A percentile compares a stretch with the other conserved stretches of the same genome.
phyloP scores from a whole-genome alignment of 768 basidiomycete species.

The Lepiota venenata region DNA sequence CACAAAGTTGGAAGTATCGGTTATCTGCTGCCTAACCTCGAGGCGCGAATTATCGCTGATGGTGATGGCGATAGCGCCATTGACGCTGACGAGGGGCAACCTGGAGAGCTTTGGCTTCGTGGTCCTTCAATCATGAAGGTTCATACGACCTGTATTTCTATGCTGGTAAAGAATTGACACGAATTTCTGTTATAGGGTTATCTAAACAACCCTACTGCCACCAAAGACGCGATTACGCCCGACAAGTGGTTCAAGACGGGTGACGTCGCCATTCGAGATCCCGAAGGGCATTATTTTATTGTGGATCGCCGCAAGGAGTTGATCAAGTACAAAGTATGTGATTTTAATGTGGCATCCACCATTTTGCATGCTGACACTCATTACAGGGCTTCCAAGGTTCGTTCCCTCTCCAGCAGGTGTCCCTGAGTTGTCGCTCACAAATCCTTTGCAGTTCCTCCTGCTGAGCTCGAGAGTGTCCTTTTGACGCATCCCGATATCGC shows the following conservation, averaged over 20 bases:
- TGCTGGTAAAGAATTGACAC: background rate
- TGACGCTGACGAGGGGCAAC: conserved; percentile 50
- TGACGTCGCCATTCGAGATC: conserved; percentile 67
- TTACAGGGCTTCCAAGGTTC: conserved; percentile 72
- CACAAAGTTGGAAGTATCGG: conserved; percentile 68
- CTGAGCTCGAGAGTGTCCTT: conserved; percentile 78
- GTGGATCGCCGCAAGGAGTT: conserved; percentile 75
- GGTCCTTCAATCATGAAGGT: conserved; percentile 83
- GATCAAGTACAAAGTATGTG: conserved; percentile 66
- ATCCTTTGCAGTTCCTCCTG: conserved; percentile 64
- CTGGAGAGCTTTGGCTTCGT: conserved; percentile 81
- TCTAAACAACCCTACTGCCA: conserved; percentile 68
- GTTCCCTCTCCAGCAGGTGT: conserved; percentile 7
- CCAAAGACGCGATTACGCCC: conserved; percentile 51
- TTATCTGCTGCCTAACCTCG: conserved; percentile 66
- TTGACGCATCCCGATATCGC: conserved; percentile 72
- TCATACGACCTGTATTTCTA: background rate
- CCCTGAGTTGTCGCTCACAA: background rate
- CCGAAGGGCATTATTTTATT: conserved; percentile 71
- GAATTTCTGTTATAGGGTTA: conserved; percentile 51
- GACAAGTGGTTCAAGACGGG: conserved; percentile 91
- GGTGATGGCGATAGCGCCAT: conserved; percentile 47
- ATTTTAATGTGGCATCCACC: background rate
- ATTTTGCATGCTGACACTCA: background rate
- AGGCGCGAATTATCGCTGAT: conserved; percentile 68